A percentile compares a stretch with the other conserved stretches of the same genome.
Evolutionary conservation across 1,139 yeast genomes (phyloP).

Genomic region (Blastobotrys arbuscula): DNA sequence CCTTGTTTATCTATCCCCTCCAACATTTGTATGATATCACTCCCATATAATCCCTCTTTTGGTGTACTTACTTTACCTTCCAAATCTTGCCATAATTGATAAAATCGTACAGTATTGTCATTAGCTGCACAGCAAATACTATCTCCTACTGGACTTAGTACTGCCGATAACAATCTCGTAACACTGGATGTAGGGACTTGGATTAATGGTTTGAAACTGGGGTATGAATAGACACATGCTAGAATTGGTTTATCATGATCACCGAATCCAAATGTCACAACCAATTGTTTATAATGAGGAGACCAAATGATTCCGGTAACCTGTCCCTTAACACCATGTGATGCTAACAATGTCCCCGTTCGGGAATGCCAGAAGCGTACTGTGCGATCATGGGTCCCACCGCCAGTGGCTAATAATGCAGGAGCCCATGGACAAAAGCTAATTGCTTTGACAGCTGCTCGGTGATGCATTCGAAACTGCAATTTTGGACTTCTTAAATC

Average conservation of each 20-base stretch:
- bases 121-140: slow-evolving; percentile 68
- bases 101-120: slow-evolving; percentile 71
- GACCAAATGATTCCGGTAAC: slow-evolving; percentile 82
- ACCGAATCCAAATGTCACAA: slow-evolving; percentile 79
- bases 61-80: slow-evolving; percentile 14
- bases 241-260: slow-evolving; percentile 44
- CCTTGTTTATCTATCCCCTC: slow-evolving; percentile 41
- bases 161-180: slow-evolving; percentile 59
- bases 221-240: slow-evolving; percentile 59
- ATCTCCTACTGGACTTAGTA: slow-evolving; percentile 55
- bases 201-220: slow-evolving; percentile 46
- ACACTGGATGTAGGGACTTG: slow-evolving; percentile 51
- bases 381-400: slow-evolving; percentile 83
- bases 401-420: slow-evolving; percentile 67
- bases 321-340: slow-evolving; percentile 59
- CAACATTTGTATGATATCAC: slow-evolving; percentile 47
- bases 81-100: slow-evolving; percentile 51
- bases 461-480: slow-evolving; percentile 28
- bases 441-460: slow-evolving; percentile 52
- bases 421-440: slow-evolving; percentile 68
- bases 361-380: slow-evolving; percentile 73
- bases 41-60: slow-evolving; percentile 41
- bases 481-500: slow-evolving; percentile 18
- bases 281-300: slow-evolving; percentile 51
- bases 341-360: slow-evolving; percentile 61